Conservation (phyloP, 2,329 filamentous ascomycete genomes). For the Fusarium tricinctum region DNA sequence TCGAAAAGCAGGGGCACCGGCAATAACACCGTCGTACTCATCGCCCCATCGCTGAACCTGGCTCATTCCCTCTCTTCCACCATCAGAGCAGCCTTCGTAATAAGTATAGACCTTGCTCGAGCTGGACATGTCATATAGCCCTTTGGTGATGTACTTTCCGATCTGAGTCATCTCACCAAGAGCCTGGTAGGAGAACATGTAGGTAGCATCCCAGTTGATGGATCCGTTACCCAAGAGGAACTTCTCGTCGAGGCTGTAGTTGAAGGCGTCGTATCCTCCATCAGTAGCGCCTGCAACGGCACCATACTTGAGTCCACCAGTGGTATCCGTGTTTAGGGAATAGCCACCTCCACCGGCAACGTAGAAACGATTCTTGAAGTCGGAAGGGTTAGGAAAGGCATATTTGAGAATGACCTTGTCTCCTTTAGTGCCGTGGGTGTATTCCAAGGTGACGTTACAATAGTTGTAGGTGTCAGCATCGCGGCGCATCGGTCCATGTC, state of each 20-base stretch:
- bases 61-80: slow-evolving; percentile 61
- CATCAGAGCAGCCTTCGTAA: slow-evolving; percentile 64
- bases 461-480: neutral
- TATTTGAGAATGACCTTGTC: slow-evolving; percentile 12
- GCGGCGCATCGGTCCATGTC: neutral
- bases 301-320: slow-evolving; percentile 59
- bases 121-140: neutral
- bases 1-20: slow-evolving; percentile 46
- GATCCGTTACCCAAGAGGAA: slow-evolving; percentile 63
- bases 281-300: slow-evolving; percentile 58
- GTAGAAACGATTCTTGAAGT: slow-evolving; percentile 13
- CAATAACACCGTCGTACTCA: slow-evolving; percentile 37
- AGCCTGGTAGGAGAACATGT: slow-evolving; percentile 66
- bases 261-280: slow-evolving; percentile 61
- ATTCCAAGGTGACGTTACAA: slow-evolving; percentile 16
- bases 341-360: slow-evolving; percentile 24
- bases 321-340: slow-evolving; percentile 46
- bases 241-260: slow-evolving; percentile 55
- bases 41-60: slow-evolving; percentile 41
- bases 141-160: slow-evolving; percentile 53
- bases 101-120: slow-evolving; percentile 61
- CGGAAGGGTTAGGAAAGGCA: slow-evolving; percentile 3
- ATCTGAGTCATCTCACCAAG: slow-evolving; percentile 63
- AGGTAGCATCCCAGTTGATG: slow-evolving; percentile 64
- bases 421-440: slow-evolving; percentile 9